Base-by-base conservation (phyloP, 1,284 basidiomycete species). In the Cryptococcus jaspeensis region DNA sequence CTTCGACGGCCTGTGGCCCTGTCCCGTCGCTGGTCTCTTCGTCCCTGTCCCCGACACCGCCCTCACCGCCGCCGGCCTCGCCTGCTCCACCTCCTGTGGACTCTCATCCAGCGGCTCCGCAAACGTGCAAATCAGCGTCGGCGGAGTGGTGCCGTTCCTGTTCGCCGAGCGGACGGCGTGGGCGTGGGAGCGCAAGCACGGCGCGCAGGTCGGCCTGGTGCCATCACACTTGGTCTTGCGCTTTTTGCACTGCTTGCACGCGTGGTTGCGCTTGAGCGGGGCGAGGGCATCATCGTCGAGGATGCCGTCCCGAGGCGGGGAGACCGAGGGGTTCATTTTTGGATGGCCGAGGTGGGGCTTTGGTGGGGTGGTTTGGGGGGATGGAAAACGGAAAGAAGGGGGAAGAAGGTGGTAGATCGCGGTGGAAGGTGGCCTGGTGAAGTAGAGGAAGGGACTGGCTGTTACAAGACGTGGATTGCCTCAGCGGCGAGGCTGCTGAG, bases 141-240 rank as follows among this genome's bases (percentile, higher is more conserved):
- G 70, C 13, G 63, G 66, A 5, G 62, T 42, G 2, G 61, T 62
- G 41, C 65, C 64, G 54, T 71, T 72, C 16, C 72, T 55, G 46
- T 72, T 67, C 0, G 74, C 73, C 0, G 71, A 67, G 15, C 74
- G 67, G 5, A 72, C 52, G 3, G 73, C 73, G 51, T 76, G 74
- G 0, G 71, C 73, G 47, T 76, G 73, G 9, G 72, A 74, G 2
- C 74, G 65, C 39, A 76, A 53, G 56, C 74, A 76, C 1, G 72
- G 74, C 36, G 70, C 61, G 55, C 74, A 76, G 6, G 63, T 62
- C 5, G 74, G 74, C 37, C 62, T 58, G 28, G 64, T 56, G 11
- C 66, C 74, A 53, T 74, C 72, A 49, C 74, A 76, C 56, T 74
- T 73, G 35, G 73, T 71, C 53, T 76, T 76, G 18, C 74, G 66